Conservation (phyloP, 495 filamentous ascomycete species). For the Penicillium coprophilum region DNA sequence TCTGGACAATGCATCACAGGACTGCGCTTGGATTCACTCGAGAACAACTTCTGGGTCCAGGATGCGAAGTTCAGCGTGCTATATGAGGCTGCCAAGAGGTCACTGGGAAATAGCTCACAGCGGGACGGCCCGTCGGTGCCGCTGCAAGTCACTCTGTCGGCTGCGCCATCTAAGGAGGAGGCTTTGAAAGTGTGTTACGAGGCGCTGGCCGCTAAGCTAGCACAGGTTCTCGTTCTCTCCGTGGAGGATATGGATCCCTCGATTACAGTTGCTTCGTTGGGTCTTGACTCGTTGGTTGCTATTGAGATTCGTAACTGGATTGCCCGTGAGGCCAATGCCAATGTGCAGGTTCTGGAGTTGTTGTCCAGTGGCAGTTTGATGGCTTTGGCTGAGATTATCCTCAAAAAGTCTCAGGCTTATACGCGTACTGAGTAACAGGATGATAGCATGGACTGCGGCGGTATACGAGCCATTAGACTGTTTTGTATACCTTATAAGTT, state of each 20-base stretch:
- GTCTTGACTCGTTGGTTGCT: slow-evolving; percentile 41
- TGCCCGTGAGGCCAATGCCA: slow-evolving; percentile 35
- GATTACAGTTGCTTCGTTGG: slow-evolving; percentile 28
- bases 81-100: slow-evolving; percentile 19
- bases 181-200: slow-evolving; percentile 30
- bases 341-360: slow-evolving; percentile 37
- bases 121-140: slow-evolving; percentile 17
- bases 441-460: neutral
- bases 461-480: slow-evolving; percentile 10
- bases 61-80: slow-evolving; percentile 26
- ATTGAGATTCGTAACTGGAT: slow-evolving; percentile 44
- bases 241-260: slow-evolving; percentile 36
- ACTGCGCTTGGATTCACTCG: slow-evolving; percentile 15
- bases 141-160: slow-evolving; percentile 18
- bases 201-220: slow-evolving; percentile 30
- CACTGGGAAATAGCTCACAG: slow-evolving; percentile 5
- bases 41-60: slow-evolving; percentile 30
- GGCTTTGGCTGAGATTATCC: slow-evolving; percentile 31
- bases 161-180: slow-evolving; percentile 23
- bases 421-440: neutral
- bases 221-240: slow-evolving; percentile 27
- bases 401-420: slow-evolving; percentile 30
- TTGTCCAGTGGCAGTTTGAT: slow-evolving; percentile 32
- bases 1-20: slow-evolving; percentile 29
- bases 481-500: neutral